Evolutionary conservation across 192 early-diverging fungal species (phyloP).

Genomic region (Dispira simplex): DNA sequence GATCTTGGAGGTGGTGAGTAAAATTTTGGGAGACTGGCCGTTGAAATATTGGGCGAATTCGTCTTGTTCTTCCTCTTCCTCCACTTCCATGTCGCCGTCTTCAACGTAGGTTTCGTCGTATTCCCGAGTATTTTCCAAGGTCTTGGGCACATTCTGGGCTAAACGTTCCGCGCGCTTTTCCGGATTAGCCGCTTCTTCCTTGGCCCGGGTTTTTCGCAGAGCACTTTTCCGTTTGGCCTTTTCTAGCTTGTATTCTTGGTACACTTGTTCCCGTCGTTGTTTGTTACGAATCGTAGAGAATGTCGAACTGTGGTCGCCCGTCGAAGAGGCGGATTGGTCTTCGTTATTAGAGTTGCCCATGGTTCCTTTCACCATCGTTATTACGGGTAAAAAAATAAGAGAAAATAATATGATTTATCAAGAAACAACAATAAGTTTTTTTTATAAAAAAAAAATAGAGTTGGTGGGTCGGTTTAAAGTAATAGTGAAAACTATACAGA

Average conservation of each 20-base stretch:
- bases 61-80: constrained; percentile 67
- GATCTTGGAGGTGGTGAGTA: constrained; percentile 65
- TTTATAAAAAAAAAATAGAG: background rate
- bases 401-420: background rate
- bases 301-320: too few species aligned
- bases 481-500: too few species aligned
- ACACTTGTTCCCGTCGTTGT: constrained; percentile 68
- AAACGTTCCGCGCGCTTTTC: constrained; percentile 73
- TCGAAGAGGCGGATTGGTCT: background rate
- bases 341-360: background rate
- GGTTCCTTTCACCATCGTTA: background rate
- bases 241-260: constrained; percentile 48
- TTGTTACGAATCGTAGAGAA: constrained; percentile 61
- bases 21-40: constrained; percentile 77
- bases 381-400: background rate
- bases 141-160: constrained; percentile 77
- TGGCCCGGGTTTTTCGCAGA: constrained; percentile 48
- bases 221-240: constrained; percentile 65
- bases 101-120: constrained; percentile 83
- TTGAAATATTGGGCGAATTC: constrained; percentile 83
- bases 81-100: constrained; percentile 59
- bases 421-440: background rate
- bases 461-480: background rate
- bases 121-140: constrained; percentile 85
- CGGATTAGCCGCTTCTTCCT: constrained; percentile 71